phyloP scores from a whole-genome alignment of 2,329 filamentous ascomycete genomes.

The Colletotrichum melonis region DNA sequence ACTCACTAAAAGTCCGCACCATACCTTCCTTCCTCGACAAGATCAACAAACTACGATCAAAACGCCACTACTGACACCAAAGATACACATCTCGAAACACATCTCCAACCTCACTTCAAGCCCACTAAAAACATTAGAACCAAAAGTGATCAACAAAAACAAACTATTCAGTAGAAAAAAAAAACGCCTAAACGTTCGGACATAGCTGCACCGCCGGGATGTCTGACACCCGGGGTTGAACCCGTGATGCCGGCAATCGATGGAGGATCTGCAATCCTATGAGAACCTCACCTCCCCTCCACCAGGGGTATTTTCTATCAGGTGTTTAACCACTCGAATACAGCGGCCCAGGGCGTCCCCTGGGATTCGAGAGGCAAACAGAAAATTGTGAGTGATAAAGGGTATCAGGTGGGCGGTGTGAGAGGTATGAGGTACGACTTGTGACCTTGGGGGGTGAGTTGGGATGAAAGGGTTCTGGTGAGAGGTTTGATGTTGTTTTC shows the following conservation, averaged over 20 bases:
- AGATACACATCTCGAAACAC: background rate
- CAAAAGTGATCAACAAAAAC: too few species aligned
- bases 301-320: background rate
- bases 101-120: too few species aligned
- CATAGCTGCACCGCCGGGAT: background rate
- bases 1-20: too few species aligned
- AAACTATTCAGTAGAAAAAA: background rate
- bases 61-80: too few species aligned
- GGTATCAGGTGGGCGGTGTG: too few species aligned
- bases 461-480: background rate
- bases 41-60: too few species aligned
- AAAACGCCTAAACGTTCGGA: background rate
- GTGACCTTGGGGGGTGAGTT: background rate
- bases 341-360: background rate
- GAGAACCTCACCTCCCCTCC: background rate
- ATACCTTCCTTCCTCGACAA: too few species aligned
- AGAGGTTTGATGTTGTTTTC: too few species aligned
- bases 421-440: too few species aligned
- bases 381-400: too few species aligned
- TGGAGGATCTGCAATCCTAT: background rate
- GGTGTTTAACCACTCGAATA: background rate
- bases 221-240: background rate
- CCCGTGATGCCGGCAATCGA: background rate
- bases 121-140: fast-evolving
- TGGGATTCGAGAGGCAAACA: too few species aligned